Percentiles rank a stretch among this genome's conserved stretches.
phyloP scores from a whole-genome alignment of 2,329 filamentous ascomycete species.

The Rhinocladiella similis region DNA sequence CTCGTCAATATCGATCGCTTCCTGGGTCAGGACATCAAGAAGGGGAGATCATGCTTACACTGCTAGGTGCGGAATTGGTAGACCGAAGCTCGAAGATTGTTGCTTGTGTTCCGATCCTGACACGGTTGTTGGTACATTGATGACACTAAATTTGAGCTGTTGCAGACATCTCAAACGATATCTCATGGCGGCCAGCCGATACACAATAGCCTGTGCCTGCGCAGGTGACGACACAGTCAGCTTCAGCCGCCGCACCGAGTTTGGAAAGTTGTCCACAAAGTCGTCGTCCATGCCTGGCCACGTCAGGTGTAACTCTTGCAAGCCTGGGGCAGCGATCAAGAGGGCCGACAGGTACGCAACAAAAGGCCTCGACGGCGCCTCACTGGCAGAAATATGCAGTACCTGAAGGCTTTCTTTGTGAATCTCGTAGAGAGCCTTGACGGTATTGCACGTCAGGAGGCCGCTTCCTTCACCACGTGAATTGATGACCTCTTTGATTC shows the following conservation, averaged over 20 bases:
- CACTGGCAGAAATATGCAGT: conserved; percentile 12
- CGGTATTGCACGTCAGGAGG: conserved; percentile 11
- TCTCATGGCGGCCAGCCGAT: conserved; percentile 6
- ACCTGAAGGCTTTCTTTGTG: conserved; percentile 13
- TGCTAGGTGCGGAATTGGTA: conserved; percentile 8
- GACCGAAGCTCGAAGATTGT: background rate
- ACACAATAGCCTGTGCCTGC: conserved; percentile 9
- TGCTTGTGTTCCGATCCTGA: background rate
- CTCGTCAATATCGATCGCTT: background rate
- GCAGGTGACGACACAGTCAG: conserved; percentile 1
- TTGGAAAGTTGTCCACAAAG: conserved; percentile 13
- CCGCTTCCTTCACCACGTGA: background rate
- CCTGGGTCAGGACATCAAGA: background rate
- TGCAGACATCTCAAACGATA: conserved; percentile 9
- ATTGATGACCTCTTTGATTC: conserved; percentile 4
- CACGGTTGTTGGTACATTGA: background rate
- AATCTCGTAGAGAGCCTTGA: conserved; percentile 13
- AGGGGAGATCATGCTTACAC: conserved; percentile 4
- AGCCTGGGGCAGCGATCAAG: conserved; percentile 8
- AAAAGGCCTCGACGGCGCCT: conserved; percentile 2
- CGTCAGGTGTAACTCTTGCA: conserved; percentile 9
- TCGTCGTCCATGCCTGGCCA: conserved; percentile 14
- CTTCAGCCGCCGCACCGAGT: conserved; percentile 7
- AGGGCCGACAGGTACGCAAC: conserved; percentile 12
- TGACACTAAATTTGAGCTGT: conserved; percentile 8